Evolutionary conservation across 768 basidiomycete genomes (phyloP), one percentile per base, ranked within the genome.

Genomic region (Calocera cornea): DNA sequence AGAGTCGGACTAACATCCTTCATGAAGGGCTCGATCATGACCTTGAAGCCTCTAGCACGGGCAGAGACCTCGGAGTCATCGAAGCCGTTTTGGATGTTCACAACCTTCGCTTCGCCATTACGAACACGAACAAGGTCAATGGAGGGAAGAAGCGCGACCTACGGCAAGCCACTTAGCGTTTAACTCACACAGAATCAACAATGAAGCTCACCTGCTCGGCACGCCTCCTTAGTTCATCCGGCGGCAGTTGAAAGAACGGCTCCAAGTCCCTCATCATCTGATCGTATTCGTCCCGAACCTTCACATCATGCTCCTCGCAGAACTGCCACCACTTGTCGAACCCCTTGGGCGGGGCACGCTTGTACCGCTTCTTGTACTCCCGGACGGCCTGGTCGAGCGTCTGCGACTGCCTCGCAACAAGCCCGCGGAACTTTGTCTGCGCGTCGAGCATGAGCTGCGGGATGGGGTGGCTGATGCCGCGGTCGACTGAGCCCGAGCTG

Each of bases 271-370:
- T 80, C 36, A 83, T 73, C n/a, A 95, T 80, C 68, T 77, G 77
- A 69, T 79, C 91, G 72, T 92, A 97, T 74, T 98, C 95, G 75
- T 98, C 95, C 2, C 89, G 80, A 77, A 98, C 84, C 72, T 86
- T 84, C 60, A 90, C 87, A 5, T 83, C 77, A 76, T 92, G 83
- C 67, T 84, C 79, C 75, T 82, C 78, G 16, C 87, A 89, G 76
- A 92, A 97, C 50, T 77, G 74, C 84, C 86, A 95, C 95, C 95
- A 97, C 33, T 82, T 78, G 73, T 93, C 95, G 70, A 98, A 99
- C 0, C 94, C 95, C 47, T 82, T 84, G 0, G 97, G 95, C 2
- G 97, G 97, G 38, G 84, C 78, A 40, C 89, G 83, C 11, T 79
- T 79, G 76, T 95, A 94, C 68, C 94, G 81, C 67, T 82, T 78